Evolutionary conservation across 805 yeast species (phyloP).

Genomic region (Diddensiella santjacobensis): DNA sequence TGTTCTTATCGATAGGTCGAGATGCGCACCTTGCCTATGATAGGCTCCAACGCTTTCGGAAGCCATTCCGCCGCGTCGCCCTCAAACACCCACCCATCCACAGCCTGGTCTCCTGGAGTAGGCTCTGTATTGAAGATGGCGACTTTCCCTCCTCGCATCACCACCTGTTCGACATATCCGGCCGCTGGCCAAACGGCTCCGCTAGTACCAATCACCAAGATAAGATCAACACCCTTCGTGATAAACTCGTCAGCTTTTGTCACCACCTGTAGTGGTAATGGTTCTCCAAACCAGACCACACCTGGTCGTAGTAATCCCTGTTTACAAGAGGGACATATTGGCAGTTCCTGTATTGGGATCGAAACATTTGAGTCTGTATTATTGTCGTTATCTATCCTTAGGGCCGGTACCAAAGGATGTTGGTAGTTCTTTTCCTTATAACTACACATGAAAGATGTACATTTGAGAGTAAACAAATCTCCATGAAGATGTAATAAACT

Average conservation of each 20-base stretch:
- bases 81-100: conserved; percentile 61
- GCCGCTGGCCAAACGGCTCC: conserved; percentile 90
- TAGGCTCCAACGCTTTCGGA: conserved; percentile 59
- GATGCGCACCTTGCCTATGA: conserved; percentile 25
- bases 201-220: conserved; percentile 81
- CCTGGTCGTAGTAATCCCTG: conserved; percentile 74
- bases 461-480: conserved; percentile 62
- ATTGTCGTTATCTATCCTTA: conserved; percentile 32
- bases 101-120: conserved; percentile 42
- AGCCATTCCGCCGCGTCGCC: conserved; percentile 77
- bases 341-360: conserved; percentile 52
- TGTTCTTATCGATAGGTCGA: not conserved
- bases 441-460: conserved; percentile 74
- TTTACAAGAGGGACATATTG: conserved; percentile 74
- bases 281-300: conserved; percentile 94
- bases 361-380: conserved; percentile 27
- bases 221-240: conserved; percentile 59
- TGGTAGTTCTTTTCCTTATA: conserved; percentile 46
- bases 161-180: conserved; percentile 78
- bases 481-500: conserved; percentile 76
- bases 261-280: conserved; percentile 60
- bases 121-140: conserved; percentile 80
- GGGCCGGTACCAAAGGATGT: conserved; percentile 57
- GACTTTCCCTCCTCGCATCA: conserved; percentile 68
- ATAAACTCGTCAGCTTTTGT: conserved; percentile 70